Conservation (phyloP, 805 yeast genomes). For the Yarrowia bubula region DNA sequence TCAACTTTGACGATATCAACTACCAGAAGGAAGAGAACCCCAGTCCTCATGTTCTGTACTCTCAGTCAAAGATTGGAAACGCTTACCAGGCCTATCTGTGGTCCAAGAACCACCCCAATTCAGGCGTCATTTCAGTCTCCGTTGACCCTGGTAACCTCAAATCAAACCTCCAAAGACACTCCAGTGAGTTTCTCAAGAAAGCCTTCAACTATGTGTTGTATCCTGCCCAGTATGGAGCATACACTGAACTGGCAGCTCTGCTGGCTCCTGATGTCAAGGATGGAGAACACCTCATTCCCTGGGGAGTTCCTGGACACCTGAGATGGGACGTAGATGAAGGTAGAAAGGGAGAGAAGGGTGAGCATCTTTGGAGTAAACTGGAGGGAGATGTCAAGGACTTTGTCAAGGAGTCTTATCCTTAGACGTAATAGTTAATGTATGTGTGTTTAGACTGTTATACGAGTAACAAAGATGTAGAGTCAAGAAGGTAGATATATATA, state of each 20-base stretch:
- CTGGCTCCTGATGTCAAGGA: constrained; percentile 43
- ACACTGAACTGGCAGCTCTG: constrained; percentile 47
- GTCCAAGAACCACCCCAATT: constrained; percentile 39
- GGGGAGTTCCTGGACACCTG: constrained; percentile 43
- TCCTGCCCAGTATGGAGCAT: constrained; percentile 44
- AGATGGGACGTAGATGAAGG: constrained; percentile 43
- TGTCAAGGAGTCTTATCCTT: constrained; percentile 4
- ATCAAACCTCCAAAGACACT: constrained; percentile 41
- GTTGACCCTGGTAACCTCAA: constrained; percentile 46
- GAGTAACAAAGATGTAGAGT: no score
- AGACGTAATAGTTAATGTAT: not conserved
- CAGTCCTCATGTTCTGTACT: constrained; percentile 37
- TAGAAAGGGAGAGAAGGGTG: constrained; percentile 39
- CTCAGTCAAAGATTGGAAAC: constrained; percentile 47
- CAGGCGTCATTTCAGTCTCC: constrained; percentile 40
- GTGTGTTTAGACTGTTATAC: no score
- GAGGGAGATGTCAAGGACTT: constrained; percentile 34
- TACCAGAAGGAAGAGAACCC: constrained; percentile 31
- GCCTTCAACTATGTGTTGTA: constrained; percentile 27
- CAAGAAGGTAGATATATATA: no score
- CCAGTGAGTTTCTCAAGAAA: not conserved
- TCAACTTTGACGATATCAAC: constrained; percentile 41
- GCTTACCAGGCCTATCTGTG: constrained; percentile 43
- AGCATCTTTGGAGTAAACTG: constrained; percentile 41
- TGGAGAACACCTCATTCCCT: constrained; percentile 45